Evolutionary conservation across 257 asterid species (phyloP).

Genomic region (Nemophila menziesii): DNA sequence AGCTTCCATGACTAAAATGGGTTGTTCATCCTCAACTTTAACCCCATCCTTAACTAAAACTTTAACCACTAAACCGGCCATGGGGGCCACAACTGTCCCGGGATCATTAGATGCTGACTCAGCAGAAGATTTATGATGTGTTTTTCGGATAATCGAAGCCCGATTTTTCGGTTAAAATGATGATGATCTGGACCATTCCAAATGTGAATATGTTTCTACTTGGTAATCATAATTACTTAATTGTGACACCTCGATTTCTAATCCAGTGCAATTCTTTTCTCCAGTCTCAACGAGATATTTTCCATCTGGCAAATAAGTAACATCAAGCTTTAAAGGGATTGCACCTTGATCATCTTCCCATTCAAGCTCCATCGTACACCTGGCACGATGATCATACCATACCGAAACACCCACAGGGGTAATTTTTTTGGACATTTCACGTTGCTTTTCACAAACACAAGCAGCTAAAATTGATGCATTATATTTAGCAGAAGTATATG

Average conservation of each 20-base stretch:
- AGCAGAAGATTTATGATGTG: constrained; percentile 30
- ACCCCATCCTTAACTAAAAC: constrained; percentile 63
- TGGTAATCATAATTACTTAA: constrained; percentile 44
- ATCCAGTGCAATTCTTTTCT: constrained; percentile 35
- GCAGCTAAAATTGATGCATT: constrained; percentile 74
- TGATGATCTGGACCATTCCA: constrained; percentile 71
- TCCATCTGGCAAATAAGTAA: constrained; percentile 50
- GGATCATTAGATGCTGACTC: constrained; percentile 59
- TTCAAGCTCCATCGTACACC: constrained; percentile 52
- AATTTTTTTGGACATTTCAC: constrained; percentile 24
- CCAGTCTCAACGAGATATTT: constrained; percentile 62
- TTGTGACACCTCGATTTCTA: constrained; percentile 46
- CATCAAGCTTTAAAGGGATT: constrained; percentile 25
- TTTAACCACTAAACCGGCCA: constrained; percentile 91
- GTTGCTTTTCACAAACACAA: constrained; percentile 61
- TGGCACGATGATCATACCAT: constrained; percentile 63
- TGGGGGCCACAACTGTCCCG: constrained; percentile 79
- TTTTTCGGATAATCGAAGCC: constrained; percentile 43
- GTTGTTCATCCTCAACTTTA: constrained; percentile 65
- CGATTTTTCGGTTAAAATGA: constrained; percentile 51
- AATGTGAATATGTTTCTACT: constrained; percentile 81
- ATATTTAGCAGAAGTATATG: constrained; percentile 30
- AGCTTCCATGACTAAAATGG: constrained; percentile 79
- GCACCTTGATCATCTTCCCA: no score
- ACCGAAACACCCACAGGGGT: constrained; percentile 43